phyloP scores from a whole-genome alignment of 306 rosid species.

The Citrullus mucosospermus region DNA sequence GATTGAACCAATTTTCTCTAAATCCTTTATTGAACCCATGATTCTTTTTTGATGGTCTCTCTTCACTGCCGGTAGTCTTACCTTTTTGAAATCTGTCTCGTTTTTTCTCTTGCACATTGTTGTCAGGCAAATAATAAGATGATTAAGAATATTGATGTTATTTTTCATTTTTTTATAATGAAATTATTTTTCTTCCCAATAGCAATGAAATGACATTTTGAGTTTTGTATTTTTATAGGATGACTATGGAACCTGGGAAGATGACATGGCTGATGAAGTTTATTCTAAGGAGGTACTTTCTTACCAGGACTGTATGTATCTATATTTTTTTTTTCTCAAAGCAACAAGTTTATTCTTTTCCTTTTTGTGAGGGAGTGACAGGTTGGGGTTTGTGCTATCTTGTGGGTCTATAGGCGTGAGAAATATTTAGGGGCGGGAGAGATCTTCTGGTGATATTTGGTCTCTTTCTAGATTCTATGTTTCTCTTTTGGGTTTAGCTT shows the following conservation, averaged over 20 bases:
- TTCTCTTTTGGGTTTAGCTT: background rate
- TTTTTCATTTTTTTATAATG: background rate
- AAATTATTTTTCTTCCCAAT: background rate
- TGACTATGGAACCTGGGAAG: slow-evolving; percentile 61
- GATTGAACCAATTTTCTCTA: too few species aligned
- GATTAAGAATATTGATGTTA: background rate
- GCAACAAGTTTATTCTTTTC: background rate
- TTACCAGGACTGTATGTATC: background rate
- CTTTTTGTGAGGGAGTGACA: background rate
- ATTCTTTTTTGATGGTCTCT: background rate
- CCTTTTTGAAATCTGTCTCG: background rate
- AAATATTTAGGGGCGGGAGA: background rate
- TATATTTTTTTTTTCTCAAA: background rate
- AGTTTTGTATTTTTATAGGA: slow-evolving; percentile 30
- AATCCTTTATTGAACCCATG: too few species aligned
- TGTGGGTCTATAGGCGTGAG: background rate
- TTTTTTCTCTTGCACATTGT: background rate
- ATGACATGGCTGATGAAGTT: slow-evolving; percentile 29
- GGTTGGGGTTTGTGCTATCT: background rate
- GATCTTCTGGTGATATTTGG: background rate
- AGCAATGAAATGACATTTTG: background rate
- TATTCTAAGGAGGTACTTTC: slow-evolving; percentile 37
- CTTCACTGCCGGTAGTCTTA: background rate
- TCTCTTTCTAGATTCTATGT: background rate
- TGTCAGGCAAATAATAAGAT: background rate